Evolutionary conservation across 2,329 filamentous ascomycete genomes (phyloP), one percentile per base, ranked within the genome.

Genomic region (Colletotrichum chrysophilum): DNA sequence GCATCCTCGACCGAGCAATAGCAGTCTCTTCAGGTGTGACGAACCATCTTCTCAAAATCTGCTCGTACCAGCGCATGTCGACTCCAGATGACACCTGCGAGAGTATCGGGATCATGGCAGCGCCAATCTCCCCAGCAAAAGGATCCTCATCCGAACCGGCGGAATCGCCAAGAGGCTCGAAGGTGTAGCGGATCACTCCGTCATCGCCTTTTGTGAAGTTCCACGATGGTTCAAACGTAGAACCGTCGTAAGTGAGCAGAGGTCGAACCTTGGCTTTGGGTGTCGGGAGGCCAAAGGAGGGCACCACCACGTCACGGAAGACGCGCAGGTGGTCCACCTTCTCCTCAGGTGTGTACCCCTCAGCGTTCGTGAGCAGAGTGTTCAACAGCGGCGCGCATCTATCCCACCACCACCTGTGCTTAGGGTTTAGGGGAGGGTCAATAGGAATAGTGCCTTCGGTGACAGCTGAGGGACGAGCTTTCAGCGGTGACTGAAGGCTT

Each of bases 271-370:
- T 66, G 5, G 72, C 72, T 12, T 66, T 34, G 7, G 72, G 68
- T 9, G 72, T 75, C 14, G 68, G 72, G 6, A 32, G 14, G 7
- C 72, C 72, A 62, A 71, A 75, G 1, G 72, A 75, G 58, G 72
- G 72, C 21, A 71, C 68, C 7, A 75, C 72, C n/a, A 75, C 72
- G 70, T 71, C 72, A 28, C 72, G 72, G 30, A 75, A 71, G 30
- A 75, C 72, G 52, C 72, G 72, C 24, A 75, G n/a, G 61, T 75
- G 72, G 30, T 75, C 72, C 38, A 52, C 68, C 36, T 71, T 75
- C 36, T 75, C 72, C 32, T 71, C 68, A 9, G 67, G 12, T 5
- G 68, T 71, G 36, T 71, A 75, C 7, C 67, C 70, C 28, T 55
- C 72, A 7, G 72, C 67, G 16, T 38, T 75, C 16, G 55, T 71